These are phyloP conservation scores for Salvia hispanica DNA, from an alignment of 257 asterid species.

Conservation along the genomic window DNA sequence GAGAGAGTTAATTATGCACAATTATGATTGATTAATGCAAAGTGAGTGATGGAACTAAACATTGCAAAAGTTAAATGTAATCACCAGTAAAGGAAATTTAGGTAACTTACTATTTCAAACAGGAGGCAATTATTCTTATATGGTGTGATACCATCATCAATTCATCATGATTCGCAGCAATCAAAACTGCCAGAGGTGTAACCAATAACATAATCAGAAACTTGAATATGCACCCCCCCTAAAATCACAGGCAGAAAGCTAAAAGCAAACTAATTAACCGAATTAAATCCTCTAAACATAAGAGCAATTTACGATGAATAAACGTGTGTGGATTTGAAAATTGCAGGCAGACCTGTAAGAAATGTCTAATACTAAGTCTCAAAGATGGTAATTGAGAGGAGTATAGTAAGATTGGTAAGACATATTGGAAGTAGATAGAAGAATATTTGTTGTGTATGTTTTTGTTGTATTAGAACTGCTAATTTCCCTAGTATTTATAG, in stretches of 20 bases:
- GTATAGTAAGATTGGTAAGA: no score
- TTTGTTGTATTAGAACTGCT: no score
- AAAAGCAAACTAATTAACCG: background rate
- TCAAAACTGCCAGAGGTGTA: no score
- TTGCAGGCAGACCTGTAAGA: constrained; percentile 67
- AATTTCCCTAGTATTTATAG: no score
- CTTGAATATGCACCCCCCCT: background rate
- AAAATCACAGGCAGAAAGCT: constrained; percentile 4
- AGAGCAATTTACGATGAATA: background rate
- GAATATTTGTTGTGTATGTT: no score
- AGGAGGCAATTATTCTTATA: constrained; percentile 15
- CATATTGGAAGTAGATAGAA: no score
- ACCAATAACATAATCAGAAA: no score
- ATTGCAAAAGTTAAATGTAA: background rate
- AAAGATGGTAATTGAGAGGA: no score
- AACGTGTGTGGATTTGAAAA: background rate
- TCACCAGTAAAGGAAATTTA: constrained; percentile 9
- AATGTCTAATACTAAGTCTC: constrained; percentile 89
- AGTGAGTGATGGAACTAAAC: constrained; percentile 12
- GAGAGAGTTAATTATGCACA: constrained; percentile 34
- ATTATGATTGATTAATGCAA: constrained; percentile 1
- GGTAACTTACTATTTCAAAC: constrained; percentile 19
- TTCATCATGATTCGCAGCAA: no score
- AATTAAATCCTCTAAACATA: constrained; percentile 2
- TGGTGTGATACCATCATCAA: background rate